Base-by-base conservation (phyloP, 805 yeast species). In the Kazachstania bromeliacearum region DNA sequence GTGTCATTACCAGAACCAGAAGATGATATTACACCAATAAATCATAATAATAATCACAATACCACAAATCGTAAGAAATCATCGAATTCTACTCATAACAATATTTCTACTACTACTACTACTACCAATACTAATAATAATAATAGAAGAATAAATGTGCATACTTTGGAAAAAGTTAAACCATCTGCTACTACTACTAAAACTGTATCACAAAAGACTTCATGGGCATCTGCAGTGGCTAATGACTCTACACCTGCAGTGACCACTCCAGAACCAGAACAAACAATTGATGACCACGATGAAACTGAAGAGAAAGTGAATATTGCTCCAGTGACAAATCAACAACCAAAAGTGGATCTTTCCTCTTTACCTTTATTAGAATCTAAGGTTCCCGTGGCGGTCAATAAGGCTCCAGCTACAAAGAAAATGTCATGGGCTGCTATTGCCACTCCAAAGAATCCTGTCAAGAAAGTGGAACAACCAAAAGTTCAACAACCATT, bases 351-450 rank as follows among this genome's bases (percentile, higher is more conserved):
- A n/a, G n/a, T n/a, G n/a, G n/a, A n/a, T n/a, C n/a, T n/a, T n/a
- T n/a, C n/a, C n/a, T n/a, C n/a, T n/a, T 25, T 15, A 20, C 42
- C 24, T 34, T 39, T 39, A 28, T 40, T 34, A 34, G 33, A 12
- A 16, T 42, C 15, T 18, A 18, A n/a, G 2, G 20, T n/a, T 18
- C 16, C 19, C 4, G 42, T 29, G 16, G 34, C 35, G 28, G 26
- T n/a, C 21, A 31, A 41, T 13, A 21, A 33, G 32, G 24, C 5
- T 12, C 35, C 39, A 24, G 13, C 14, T n/a, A n/a, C n/a, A n/a
- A 57, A 52, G 48, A 57, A 64, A 45, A 64, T 67, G 50, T 67
- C 85, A 4, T 79, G 85, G 83, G 85, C 85, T 21, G 73, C 87
- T 13, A 73, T 79, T 48, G 78, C 79, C 35, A 62, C 74, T 38